These are phyloP conservation scores for Cubamyces sp. DNA, from an alignment of 768 basidiomycete genomes.

Conservation along the genomic window DNA sequence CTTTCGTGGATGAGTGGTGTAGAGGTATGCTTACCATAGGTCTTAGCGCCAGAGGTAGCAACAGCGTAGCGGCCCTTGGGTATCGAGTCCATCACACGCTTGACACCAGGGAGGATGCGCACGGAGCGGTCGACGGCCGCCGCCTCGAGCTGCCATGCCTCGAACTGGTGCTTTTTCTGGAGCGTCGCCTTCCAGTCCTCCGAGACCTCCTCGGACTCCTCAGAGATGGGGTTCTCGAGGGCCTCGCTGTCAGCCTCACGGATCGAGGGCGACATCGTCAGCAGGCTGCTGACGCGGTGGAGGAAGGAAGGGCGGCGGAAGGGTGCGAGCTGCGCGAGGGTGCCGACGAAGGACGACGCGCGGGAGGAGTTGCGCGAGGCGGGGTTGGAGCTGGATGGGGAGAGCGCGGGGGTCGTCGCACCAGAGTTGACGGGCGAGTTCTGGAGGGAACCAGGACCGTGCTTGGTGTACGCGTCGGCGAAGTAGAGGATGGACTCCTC, in stretches of 20 bases:
- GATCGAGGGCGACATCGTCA: constrained; percentile 42
- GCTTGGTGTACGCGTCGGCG: constrained; percentile 58
- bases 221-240: constrained; percentile 37
- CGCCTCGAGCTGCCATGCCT: constrained; percentile 62
- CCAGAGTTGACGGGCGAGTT: constrained; percentile 39
- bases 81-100: constrained; percentile 64
- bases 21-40: constrained; percentile 51
- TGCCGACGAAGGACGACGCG: constrained; percentile 44
- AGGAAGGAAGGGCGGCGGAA: constrained; percentile 54
- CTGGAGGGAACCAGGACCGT: constrained; percentile 44
- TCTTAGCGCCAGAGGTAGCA: constrained; percentile 75
- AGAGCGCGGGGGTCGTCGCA: constrained; percentile 47
- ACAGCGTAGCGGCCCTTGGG: constrained; percentile 71
- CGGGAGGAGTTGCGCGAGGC: constrained; percentile 50
- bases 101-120: constrained; percentile 72
- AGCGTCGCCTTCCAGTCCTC: constrained; percentile 29
- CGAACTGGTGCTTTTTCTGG: constrained; percentile 38
- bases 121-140: constrained; percentile 63
- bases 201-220: constrained; percentile 29
- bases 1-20: not conserved
- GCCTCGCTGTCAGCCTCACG: constrained; percentile 37
- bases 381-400: constrained; percentile 44
- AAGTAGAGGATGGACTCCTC: constrained; percentile 68
- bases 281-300: constrained; percentile 43
- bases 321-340: constrained; percentile 31